These are phyloP conservation scores for Paecilomyces sp. DNA, from an alignment of 2,329 filamentous ascomycete species.

Conservation along the genomic window DNA sequence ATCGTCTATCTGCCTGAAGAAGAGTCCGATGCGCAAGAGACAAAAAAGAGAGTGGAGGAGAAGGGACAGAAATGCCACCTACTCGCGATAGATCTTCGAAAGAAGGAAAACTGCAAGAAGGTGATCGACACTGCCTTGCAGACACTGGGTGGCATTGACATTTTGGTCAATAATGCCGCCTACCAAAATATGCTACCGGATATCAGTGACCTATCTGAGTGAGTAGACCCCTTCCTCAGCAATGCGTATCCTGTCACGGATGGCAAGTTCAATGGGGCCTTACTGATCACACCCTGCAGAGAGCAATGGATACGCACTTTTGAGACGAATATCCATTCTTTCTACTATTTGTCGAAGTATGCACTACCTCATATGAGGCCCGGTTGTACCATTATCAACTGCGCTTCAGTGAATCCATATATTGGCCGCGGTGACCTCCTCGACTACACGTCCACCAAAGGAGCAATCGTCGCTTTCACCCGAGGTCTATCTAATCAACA, in stretches of 20 bases:
- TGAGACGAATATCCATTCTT: constrained; percentile 74
- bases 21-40: constrained; percentile 67
- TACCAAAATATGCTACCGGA: constrained; percentile 67
- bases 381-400: constrained; percentile 79
- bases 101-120: constrained; percentile 61
- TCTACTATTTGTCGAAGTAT: constrained; percentile 77
- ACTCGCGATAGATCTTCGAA: constrained; percentile 57
- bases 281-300: constrained; percentile 27
- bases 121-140: constrained; percentile 60
- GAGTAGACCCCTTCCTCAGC: constrained; percentile 20
- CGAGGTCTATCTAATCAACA: constrained; percentile 70
- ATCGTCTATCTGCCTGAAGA: constrained; percentile 71
- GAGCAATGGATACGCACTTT: constrained; percentile 77
- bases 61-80: constrained; percentile 60
- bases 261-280: not conserved
- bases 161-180: constrained; percentile 61
- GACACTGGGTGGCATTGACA: constrained; percentile 63
- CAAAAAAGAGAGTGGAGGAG: constrained; percentile 62
- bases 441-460: constrained; percentile 70
- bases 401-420: constrained; percentile 76
- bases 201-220: constrained; percentile 65
- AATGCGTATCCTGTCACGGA: not conserved
- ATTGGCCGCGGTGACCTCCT: constrained; percentile 72
- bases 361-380: constrained; percentile 64
- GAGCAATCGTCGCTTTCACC: constrained; percentile 72